A percentile compares a stretch with the other conserved stretches of the same genome.
phyloP scores from a whole-genome alignment of 2,329 filamentous ascomycete species.

The Cercospora sojina region DNA sequence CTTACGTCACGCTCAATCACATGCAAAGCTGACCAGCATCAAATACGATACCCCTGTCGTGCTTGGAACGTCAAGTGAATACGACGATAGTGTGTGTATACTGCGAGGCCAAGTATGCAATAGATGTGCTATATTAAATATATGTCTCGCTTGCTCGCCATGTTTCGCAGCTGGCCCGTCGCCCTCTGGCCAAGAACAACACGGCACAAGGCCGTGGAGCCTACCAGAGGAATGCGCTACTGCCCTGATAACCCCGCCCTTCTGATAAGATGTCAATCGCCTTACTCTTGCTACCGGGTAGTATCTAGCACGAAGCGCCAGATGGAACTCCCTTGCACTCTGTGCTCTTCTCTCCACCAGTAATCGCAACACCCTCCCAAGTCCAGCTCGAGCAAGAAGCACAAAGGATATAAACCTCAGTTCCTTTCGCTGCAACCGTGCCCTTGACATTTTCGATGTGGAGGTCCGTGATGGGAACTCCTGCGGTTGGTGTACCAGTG shows the following conservation, averaged over 20 bases:
- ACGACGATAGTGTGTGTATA: neutral
- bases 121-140: neutral
- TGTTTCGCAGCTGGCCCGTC: neutral
- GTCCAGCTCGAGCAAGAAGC: slow-evolving; percentile 55
- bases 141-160: neutral
- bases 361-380: slow-evolving; percentile 52
- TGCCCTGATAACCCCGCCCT: neutral
- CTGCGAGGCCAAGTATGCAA: neutral
- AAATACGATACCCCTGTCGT: neutral
- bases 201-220: neutral
- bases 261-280: neutral
- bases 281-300: no score
- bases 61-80: neutral
- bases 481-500: slow-evolving; percentile 48
- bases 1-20: neutral
- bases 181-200: neutral
- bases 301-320: slow-evolving; percentile 32
- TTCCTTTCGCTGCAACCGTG: slow-evolving; percentile 41
- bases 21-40: neutral
- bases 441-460: slow-evolving; percentile 48
- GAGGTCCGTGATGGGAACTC: slow-evolving; percentile 56
- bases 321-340: slow-evolving; percentile 42
- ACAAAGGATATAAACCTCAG: slow-evolving; percentile 55
- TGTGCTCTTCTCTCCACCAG: slow-evolving; percentile 51
- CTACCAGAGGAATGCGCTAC: neutral